Conservation (phyloP, 257 asterid genomes). For the Orobanche coerulescens region DNA sequence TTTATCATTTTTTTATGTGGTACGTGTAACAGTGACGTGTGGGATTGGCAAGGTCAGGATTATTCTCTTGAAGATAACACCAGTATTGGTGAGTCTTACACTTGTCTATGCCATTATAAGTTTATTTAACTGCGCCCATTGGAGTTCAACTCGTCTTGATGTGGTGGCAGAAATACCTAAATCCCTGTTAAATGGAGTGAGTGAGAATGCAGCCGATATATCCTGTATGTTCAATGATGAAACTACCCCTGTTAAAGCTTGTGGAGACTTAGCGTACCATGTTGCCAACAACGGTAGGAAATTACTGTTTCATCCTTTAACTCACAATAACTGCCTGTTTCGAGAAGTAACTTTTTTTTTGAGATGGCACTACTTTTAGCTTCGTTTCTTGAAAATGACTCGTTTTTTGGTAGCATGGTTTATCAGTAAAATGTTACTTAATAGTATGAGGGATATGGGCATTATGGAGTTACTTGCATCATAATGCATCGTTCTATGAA, state of each 20-base stretch:
- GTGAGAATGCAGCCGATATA: slow-evolving; percentile 32
- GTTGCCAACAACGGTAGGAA: slow-evolving; percentile 34
- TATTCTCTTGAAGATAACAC: slow-evolving; percentile 47
- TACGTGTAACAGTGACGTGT: slow-evolving; percentile 45
- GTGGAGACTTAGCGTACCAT: slow-evolving; percentile 49
- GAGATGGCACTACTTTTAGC: neutral
- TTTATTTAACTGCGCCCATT: slow-evolving; percentile 1
- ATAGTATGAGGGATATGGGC: neutral
- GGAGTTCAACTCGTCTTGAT: slow-evolving; percentile 16
- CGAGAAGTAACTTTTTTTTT: neutral
- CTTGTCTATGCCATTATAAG: neutral
- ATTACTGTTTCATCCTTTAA: neutral
- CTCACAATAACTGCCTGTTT: neutral
- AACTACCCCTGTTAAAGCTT: slow-evolving; percentile 70
- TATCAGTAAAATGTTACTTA: neutral
- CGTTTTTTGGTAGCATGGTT: neutral
- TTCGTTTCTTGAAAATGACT: slow-evolving; percentile 4
- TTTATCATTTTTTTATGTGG: neutral
- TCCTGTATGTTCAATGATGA: slow-evolving; percentile 35
- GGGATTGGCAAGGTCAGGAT: slow-evolving; percentile 64
- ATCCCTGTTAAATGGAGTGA: slow-evolving; percentile 36
- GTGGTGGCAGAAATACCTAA: slow-evolving; percentile 40
- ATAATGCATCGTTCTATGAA: neutral
- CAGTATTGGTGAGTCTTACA: slow-evolving; percentile 36
- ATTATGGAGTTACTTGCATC: neutral